Base-by-base conservation (phyloP, 345 rosid genomes). In the Xanthoceras sorbifolium region DNA sequence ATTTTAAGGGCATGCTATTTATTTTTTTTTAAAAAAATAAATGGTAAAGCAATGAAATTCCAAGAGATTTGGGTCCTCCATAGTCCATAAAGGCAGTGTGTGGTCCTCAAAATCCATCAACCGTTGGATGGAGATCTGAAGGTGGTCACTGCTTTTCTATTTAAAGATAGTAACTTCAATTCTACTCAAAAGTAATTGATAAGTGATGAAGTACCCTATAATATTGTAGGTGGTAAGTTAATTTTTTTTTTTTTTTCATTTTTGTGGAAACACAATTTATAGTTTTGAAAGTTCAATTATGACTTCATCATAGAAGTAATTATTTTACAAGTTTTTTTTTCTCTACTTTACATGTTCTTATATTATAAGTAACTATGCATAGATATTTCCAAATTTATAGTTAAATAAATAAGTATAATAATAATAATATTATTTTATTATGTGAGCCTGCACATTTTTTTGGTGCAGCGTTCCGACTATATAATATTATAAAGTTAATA, bases 211-310 rank as follows among this genome's bases (percentile, higher is more conserved):
- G 10, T 4, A 8, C 3, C 0, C 29, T 52, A 20, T 48, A 31
- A 70, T 9, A 29, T 70, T 70, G 11, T 70, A 28, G 74, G 46
- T 52, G 28, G 63, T 28, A 44, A 71, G 52, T 54, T 18, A 44
- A 48, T n/a, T n/a, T n/a, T n/a, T n/a, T n/a, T n/a, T 46, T 36
- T 29, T 6, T 69, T 36, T 48, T 46, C 6, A 28, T 48, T 26
- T 9, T 69, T 44, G 36, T 46, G 4, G 60, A 28, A 6, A 48
- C 14, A 40, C 4, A 1, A 34, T 8, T 36, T n/a, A 9, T 65
- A 9, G 2, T 36, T 34, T 36, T 3, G 36, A 36, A 65, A n/a
- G n/a, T n/a, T n/a, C n/a, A n/a, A n/a, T n/a, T n/a, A n/a, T n/a
- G n/a, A n/a, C 8, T 1, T 36, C 40, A 36, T 9, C 5, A 4